Conservation (phyloP, 805 yeast genomes). For the Barnettozyma sucrosica region DNA sequence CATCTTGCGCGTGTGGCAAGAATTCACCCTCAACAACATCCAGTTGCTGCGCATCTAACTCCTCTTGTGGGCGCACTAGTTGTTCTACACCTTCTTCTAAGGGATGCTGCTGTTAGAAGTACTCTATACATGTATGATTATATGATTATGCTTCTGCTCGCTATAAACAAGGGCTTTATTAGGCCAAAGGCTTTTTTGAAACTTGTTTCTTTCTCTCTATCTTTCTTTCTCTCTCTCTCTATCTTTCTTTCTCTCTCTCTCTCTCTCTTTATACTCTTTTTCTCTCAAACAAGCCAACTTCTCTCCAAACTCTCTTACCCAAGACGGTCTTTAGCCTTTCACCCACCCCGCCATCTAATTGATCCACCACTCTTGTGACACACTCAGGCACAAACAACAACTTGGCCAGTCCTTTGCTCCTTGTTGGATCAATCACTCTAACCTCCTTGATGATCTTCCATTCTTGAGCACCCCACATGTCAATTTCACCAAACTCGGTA, state of each 20-base stretch:
- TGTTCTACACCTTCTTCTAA: background rate
- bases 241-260: too few species aligned
- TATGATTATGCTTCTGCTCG: background rate
- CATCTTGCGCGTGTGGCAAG: background rate
- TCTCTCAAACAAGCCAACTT: background rate
- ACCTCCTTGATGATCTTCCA: conserved; percentile 40
- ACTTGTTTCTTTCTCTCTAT: background rate
- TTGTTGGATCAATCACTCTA: background rate
- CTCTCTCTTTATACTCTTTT: background rate
- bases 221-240: background rate
- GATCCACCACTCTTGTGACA: background rate
- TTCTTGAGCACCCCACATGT: conserved; percentile 14
- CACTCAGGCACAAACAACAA: background rate
- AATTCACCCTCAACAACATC: background rate
- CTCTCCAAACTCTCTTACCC: background rate
- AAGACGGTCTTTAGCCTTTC: background rate
- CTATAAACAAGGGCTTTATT: background rate
- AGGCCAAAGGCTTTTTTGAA: too few species aligned
- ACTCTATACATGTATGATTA: background rate
- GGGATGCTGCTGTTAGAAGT: background rate
- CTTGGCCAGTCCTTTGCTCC: background rate
- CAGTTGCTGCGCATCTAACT: background rate
- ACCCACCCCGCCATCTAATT: background rate
- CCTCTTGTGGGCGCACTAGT: background rate
- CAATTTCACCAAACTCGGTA: conserved; percentile 36